A percentile compares a stretch with the other conserved stretches of the same genome.
Evolutionary conservation across 805 yeast species (phyloP).

Genomic region (Yueomyces sinensis): DNA sequence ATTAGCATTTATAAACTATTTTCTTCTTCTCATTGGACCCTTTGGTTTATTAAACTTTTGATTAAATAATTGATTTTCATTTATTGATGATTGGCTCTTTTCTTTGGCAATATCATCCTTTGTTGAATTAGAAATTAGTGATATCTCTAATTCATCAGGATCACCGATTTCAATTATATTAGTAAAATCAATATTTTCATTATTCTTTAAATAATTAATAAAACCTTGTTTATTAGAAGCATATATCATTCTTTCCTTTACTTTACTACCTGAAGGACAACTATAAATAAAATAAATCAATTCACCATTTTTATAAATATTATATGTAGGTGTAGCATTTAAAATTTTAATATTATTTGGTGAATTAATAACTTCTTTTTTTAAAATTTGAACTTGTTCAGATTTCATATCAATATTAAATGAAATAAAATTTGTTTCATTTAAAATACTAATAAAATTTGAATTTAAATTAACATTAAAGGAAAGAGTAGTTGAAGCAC

Average conservation of each 20-base stretch:
- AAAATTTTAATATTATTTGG: conserved; percentile 27
- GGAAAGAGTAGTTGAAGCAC: conserved; percentile 13
- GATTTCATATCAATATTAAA: conserved; percentile 36
- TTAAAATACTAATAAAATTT: conserved; percentile 8
- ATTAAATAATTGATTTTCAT: conserved; percentile 8
- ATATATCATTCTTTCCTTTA: conserved; percentile 83
- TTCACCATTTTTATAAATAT: conserved; percentile 33
- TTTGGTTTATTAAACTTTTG: conserved; percentile 44
- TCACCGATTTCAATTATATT: conserved; percentile 61
- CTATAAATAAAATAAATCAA: conserved; percentile 56
- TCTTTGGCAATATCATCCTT: conserved; percentile 25
- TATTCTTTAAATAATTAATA: conserved; percentile 33
- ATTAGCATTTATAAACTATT: too few relatives aligned
- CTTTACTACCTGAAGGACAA: conserved; percentile 84
- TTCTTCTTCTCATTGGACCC: conserved; percentile 50
- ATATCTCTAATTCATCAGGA: conserved; percentile 48
- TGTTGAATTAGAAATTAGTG: conserved; percentile 13
- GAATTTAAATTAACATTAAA: conserved; percentile 12
- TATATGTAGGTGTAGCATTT: conserved; percentile 41
- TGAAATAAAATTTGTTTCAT: conserved; percentile 33
- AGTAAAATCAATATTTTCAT: conserved; percentile 27
- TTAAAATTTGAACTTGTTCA: conserved; percentile 35
- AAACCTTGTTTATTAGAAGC: conserved; percentile 69
- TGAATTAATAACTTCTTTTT: conserved; percentile 10
- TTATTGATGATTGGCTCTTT: conserved; percentile 1